Percentiles rank a stretch among this genome's conserved stretches.
Conservation (phyloP, 164 flowering plant species). For the Saururus chinensis region DNA sequence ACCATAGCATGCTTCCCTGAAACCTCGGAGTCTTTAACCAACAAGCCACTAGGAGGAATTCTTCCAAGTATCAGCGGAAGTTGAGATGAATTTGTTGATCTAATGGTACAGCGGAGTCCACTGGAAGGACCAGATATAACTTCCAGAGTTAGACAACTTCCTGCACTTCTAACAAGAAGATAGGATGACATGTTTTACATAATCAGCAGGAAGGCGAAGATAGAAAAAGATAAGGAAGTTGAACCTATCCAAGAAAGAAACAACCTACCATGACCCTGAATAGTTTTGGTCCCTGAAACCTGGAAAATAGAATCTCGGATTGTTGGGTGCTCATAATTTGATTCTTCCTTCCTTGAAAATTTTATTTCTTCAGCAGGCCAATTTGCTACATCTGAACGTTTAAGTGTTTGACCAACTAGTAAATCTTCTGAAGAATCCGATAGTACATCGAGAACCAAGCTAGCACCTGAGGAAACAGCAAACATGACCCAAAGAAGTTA, state of each 20-base stretch:
- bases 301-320: conserved; percentile 16
- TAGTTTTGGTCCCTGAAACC: conserved; percentile 15
- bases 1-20: conserved; percentile 95
- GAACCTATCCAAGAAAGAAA: conserved; percentile 4
- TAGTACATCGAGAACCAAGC: conserved; percentile 46
- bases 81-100: conserved; percentile 44
- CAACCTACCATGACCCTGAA: conserved; percentile 44
- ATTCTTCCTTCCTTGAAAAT: conserved; percentile 28
- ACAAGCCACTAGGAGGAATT: conserved; percentile 67
- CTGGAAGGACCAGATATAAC: conserved; percentile 78
- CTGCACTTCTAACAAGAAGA: conserved; percentile 83
- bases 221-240: neutral
- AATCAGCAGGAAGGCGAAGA: conserved; percentile 9
- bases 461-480: conserved; percentile 34
- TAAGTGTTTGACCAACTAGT: conserved; percentile 69
- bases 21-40: conserved; percentile 77
- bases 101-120: conserved; percentile 41
- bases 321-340: conserved; percentile 12
- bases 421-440: conserved; percentile 49
- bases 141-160: conserved; percentile 78
- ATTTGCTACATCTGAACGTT: conserved; percentile 24
- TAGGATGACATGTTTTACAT: conserved; percentile 50
- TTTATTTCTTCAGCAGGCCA: conserved; percentile 33
- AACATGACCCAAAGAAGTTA: conserved; percentile 1
- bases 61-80: conserved; percentile 90